phyloP scores from a whole-genome alignment of 1,139 yeast genomes.

The Saccharomyces pastorianus region DNA sequence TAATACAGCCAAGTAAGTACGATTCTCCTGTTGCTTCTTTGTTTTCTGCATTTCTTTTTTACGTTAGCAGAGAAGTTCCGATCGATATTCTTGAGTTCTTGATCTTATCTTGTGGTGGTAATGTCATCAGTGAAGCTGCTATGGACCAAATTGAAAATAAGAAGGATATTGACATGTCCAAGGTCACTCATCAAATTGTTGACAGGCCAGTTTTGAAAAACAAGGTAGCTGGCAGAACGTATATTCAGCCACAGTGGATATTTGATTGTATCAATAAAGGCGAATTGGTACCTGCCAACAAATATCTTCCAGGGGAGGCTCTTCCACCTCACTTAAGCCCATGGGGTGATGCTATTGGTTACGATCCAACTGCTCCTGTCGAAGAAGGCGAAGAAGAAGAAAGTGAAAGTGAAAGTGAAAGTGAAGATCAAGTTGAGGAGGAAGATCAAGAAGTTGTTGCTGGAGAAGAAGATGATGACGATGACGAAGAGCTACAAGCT shows the following conservation, averaged over 20 bases:
- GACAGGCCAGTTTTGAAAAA: slow-evolving; percentile 79
- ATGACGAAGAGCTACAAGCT: slow-evolving; percentile 53
- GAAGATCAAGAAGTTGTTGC: slow-evolving; percentile 38
- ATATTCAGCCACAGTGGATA: slow-evolving; percentile 96
- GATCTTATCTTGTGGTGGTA: slow-evolving; percentile 82
- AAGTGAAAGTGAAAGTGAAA: slow-evolving; percentile 45
- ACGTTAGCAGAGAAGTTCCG: slow-evolving; percentile 92
- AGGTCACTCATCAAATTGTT: slow-evolving; percentile 85
- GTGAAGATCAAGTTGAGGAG: slow-evolving; percentile 38
- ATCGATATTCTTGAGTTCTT: slow-evolving; percentile 84
- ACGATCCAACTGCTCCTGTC: slow-evolving; percentile 65
- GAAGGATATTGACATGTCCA: slow-evolving; percentile 48
- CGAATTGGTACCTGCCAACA: slow-evolving; percentile 63
- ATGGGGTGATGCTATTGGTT: slow-evolving; percentile 94
- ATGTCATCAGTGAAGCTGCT: slow-evolving; percentile 76
- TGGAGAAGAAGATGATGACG: slow-evolving; percentile 43
- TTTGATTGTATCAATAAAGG: slow-evolving; percentile 85
- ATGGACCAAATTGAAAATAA: slow-evolving; percentile 56
- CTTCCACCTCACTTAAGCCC: slow-evolving; percentile 96
- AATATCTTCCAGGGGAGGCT: slow-evolving; percentile 88
- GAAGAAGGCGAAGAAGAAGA: slow-evolving; percentile 48
- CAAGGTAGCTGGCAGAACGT: slow-evolving; percentile 85
- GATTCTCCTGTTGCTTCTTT: slow-evolving; percentile 52
- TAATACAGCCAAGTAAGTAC: slow-evolving; percentile 69
- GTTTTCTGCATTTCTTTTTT: slow-evolving; percentile 71